Evolutionary conservation across 2,329 filamentous ascomycete species (phyloP), one percentile per base, ranked within the genome.

Genomic region (Monilinia vaccinii-corymbosi): DNA sequence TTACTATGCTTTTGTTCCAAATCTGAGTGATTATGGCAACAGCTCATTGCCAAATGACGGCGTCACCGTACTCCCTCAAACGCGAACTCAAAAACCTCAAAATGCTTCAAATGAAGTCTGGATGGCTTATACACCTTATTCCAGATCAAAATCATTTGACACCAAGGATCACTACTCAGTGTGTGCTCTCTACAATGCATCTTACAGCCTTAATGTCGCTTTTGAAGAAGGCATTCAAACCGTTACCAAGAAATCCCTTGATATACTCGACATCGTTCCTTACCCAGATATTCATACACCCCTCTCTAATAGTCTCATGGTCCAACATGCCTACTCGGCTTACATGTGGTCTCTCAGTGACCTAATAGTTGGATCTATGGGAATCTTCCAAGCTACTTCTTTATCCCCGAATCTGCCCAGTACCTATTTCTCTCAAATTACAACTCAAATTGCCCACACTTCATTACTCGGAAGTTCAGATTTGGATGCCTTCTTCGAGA

Each of bases 1-100:
- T 32, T 66, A 64, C 21, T 63, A 62, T 40, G 61, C 60, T 3
- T 61, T 63, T n/a, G 61, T 66, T 21, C 64, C 64, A 1, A 59
- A 62, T n/a, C 28, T 64, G 3, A 53, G 52, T 10, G 55, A 38
- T 10, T 40, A 56, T 32, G 57, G 32, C 3, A 60, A 59, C 21
- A 52, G 28, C 10, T 25, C 23, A 28, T n/a, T 23, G 9, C 38
- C 38, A 21, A 62, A 49, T 28, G 25, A 56, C 3, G 38, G 25
- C 25, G 56, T 38, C 21, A 50, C 48, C 4, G 34, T 59, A 2
- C 23, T 23, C 32, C 55, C 16, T 21, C 44, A 49, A 48, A 53
- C 36, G 36, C 50, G 61, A 21, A 45, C 62, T 16, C 60, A 65
- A 49, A 44, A 44, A 46, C 64, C 64, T 10, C 31, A 47, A 1